phyloP scores from a whole-genome alignment of 306 rosid species.

The Fragaria vesca region DNA sequence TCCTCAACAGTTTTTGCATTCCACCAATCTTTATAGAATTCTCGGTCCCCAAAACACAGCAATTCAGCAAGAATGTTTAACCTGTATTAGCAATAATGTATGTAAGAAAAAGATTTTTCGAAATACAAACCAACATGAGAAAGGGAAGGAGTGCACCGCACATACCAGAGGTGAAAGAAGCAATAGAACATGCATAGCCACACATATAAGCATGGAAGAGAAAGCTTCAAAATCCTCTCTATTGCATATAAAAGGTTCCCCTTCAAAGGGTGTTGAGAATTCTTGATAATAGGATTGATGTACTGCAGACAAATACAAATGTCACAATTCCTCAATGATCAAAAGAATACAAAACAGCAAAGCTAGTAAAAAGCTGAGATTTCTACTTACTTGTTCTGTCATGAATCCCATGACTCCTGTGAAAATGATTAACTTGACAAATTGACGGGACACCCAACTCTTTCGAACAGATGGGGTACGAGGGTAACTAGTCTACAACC shows the following conservation, averaged over 20 bases:
- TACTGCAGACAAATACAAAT: constrained; percentile 52
- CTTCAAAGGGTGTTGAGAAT: constrained; percentile 94
- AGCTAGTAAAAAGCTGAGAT: constrained; percentile 11
- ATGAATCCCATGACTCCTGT: constrained; percentile 98
- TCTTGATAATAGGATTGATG: constrained; percentile 86
- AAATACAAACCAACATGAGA: constrained; percentile 8
- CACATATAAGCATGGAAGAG: constrained; percentile 94
- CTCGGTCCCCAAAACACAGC: constrained; percentile 96
- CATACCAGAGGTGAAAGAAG: constrained; percentile 94
- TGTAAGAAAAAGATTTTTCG: constrained; percentile 26
- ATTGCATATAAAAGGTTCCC: constrained; percentile 76
- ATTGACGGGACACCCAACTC: constrained; percentile 87
- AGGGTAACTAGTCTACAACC: constrained; percentile 79
- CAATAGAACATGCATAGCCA: constrained; percentile 99
- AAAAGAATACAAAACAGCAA: constrained; percentile 15
- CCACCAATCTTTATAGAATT: constrained; percentile 99
- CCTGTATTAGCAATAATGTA: constrained; percentile 49
- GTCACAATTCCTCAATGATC: constrained; percentile 24
- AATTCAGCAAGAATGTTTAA: constrained; percentile 96
- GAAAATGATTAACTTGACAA: constrained; percentile 79
- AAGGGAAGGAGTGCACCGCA: neutral
- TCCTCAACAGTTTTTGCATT: constrained; percentile 94
- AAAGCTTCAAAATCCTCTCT: constrained; percentile 95
- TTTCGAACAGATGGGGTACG: constrained; percentile 72
- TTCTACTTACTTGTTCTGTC: constrained; percentile 69